These are phyloP conservation scores for Xylaria nigripes DNA, from an alignment of 495 filamentous ascomycete genomes.

Conservation along the genomic window DNA sequence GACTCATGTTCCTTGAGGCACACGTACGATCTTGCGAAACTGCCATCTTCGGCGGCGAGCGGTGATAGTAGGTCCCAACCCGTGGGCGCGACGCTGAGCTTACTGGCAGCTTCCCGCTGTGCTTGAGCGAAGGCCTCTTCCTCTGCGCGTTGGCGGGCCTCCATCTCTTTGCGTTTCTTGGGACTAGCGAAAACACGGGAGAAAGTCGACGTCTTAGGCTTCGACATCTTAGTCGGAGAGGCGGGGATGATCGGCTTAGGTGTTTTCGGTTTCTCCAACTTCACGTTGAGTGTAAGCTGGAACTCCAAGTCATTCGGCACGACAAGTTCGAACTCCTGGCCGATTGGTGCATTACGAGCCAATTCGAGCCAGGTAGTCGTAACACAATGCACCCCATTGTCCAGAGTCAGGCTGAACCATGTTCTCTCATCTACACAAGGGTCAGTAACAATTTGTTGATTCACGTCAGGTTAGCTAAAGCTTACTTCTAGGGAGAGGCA, in stretches of 20 bases:
- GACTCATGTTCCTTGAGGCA: slow-evolving; percentile 86
- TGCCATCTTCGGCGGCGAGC: slow-evolving; percentile 81
- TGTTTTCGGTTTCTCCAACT: slow-evolving; percentile 67
- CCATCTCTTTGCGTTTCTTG: slow-evolving; percentile 88
- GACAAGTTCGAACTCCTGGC: slow-evolving; percentile 96
- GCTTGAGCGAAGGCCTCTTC: slow-evolving; percentile 57
- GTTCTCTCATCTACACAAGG: slow-evolving; percentile 62
- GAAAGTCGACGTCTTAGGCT: slow-evolving; percentile 72
- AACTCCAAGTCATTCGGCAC: slow-evolving; percentile 96
- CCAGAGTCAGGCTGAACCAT: slow-evolving; percentile 87
- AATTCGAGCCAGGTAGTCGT: slow-evolving; percentile 94
- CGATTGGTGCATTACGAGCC: slow-evolving; percentile 87
- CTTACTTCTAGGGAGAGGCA: slow-evolving; percentile 85
- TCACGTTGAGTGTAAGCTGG: slow-evolving; percentile 91
- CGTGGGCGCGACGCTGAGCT: slow-evolving; percentile 48
- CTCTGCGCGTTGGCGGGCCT: slow-evolving; percentile 70
- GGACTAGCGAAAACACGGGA: slow-evolving; percentile 88
- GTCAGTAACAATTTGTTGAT: slow-evolving; percentile 21
- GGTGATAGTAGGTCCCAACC: slow-evolving; percentile 84
- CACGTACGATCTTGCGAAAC: slow-evolving; percentile 87
- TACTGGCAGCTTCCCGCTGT: slow-evolving; percentile 57
- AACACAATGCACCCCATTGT: slow-evolving; percentile 96
- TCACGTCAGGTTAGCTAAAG: not conserved
- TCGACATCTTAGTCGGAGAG: slow-evolving; percentile 51
- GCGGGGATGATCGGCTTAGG: slow-evolving; percentile 39